phyloP scores from a whole-genome alignment of 2,329 filamentous ascomycete species.

The Ceratocystis albifundus region DNA sequence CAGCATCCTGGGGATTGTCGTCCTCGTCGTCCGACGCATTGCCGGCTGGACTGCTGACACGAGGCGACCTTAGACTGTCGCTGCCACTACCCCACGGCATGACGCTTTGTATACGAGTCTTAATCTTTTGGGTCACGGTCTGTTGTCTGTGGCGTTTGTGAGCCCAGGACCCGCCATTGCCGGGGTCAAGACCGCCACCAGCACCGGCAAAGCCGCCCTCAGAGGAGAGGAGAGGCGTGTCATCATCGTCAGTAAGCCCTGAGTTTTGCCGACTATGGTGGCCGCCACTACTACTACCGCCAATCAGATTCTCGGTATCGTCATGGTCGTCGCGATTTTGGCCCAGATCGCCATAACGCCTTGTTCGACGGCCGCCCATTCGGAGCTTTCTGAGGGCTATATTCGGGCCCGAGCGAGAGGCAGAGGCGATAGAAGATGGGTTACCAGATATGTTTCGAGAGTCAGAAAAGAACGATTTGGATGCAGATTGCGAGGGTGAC shows the following conservation, averaged over 20 bases:
- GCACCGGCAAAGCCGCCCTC: constrained; percentile 25
- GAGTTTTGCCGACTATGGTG: constrained; percentile 45
- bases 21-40: constrained; percentile 40
- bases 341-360: constrained; percentile 50
- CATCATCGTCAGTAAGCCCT: constrained; percentile 52
- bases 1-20: constrained; percentile 49
- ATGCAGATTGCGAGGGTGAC: constrained; percentile 28
- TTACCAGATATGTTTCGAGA: constrained; percentile 28
- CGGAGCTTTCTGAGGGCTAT: constrained; percentile 63
- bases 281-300: constrained; percentile 48
- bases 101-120: constrained; percentile 53
- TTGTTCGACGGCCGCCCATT: constrained; percentile 49
- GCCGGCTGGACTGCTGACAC: constrained; percentile 28
- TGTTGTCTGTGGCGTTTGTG: constrained; percentile 12
- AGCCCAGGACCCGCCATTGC: not conserved
- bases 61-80: not conserved
- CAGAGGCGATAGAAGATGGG: constrained; percentile 19
- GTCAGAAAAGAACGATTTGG: constrained; percentile 27
- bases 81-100: constrained; percentile 36
- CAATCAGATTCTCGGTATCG: constrained; percentile 55
- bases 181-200: not conserved
- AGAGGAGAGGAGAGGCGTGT: constrained; percentile 58
- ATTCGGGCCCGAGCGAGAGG: constrained; percentile 30
- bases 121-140: constrained; percentile 16
- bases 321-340: constrained; percentile 39